Evolutionary conservation across 208 protist species (phyloP).

Genomic region (Histomonas meleagridis): DNA sequence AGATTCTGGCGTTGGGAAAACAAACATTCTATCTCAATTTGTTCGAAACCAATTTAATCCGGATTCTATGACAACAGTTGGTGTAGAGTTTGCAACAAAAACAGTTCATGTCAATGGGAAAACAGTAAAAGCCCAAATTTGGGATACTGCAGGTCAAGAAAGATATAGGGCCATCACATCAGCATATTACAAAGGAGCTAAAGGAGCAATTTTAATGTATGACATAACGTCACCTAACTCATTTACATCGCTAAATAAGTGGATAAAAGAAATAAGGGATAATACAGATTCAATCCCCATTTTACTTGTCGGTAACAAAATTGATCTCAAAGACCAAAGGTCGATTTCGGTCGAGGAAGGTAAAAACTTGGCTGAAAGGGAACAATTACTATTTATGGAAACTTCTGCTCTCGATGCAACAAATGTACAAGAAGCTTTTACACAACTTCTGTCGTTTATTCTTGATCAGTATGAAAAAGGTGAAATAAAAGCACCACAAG

Average conservation of each 20-base stretch:
- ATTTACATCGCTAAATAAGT: conserved; percentile 35
- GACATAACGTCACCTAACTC: conserved; percentile 39
- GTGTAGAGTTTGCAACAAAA: not conserved
- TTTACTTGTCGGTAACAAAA: conserved; percentile 43
- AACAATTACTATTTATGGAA: not conserved
- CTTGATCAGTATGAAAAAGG: no score
- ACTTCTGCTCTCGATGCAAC: not conserved
- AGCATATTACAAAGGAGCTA: conserved; percentile 40
- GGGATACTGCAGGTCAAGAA: conserved; percentile 18
- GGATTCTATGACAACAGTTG: not conserved
- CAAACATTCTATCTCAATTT: not conserved
- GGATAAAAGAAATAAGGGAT: conserved; percentile 41
- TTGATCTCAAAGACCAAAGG: conserved; percentile 24
- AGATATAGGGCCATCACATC: conserved; percentile 36
- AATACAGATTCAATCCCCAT: conserved; percentile 13
- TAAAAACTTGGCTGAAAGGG: not conserved
- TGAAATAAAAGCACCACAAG: no score
- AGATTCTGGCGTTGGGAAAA: conserved; percentile 6
- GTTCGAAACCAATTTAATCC: not conserved
- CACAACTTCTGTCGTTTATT: conserved; percentile 69
- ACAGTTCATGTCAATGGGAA: not conserved
- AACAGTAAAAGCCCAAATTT: not conserved
- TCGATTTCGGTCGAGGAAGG: not conserved
- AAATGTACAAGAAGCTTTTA: not conserved
- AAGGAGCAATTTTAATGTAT: conserved; percentile 34